Base-by-base conservation (phyloP, 805 yeast genomes). In the Kodamaea leandrae region DNA sequence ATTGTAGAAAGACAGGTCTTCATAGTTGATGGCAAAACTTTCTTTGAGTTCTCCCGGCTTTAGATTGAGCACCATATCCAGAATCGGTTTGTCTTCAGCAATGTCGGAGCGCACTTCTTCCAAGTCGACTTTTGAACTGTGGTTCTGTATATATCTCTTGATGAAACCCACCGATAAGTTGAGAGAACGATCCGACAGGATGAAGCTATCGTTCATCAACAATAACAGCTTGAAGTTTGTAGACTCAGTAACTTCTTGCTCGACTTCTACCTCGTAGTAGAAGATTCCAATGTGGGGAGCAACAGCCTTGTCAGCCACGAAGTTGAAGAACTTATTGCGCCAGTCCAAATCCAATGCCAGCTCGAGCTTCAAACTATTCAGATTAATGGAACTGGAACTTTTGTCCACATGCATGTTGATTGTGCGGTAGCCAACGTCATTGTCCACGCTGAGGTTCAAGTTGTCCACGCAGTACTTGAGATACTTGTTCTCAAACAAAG, bases 31-130 rank as follows among this genome's bases (percentile, higher is more conserved):
- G 1, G 71, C 73, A 48, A 58, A 64, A 41, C 72, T 66, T 3
- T 73, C 73, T 32, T 55, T 61, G 35, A 69, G 49, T 13, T 64
- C 68, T 1, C 74, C 74, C 2, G 73, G 74, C 43, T 59, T 66
- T 2, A 54, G 46, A 19, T 57, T 53, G 21, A 68, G 46, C 20
- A 63, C 53, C 4, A 51, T 42, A n/a, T 57, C 55, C 4, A 58
- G 48, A 4, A 54, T 56, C 4, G 48, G 49, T 13, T 28, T 35
- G 18, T 40, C 36, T 3, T 40, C 39, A 16, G 54, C 42, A 19
- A 68, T 49, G 21, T 61, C 63, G 13, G 54, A 46, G 33, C 58
- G 64, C 13, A 66, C 47, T 2, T 49, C 47, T 28, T 58, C 65
- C 36, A 68, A 50, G 42, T 68, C 70, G 2, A 65, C 35, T 16